A percentile compares a stretch with the other conserved stretches of the same genome.
phyloP scores from a whole-genome alignment of 116 monocot species.

The Posidonia oceanica region DNA sequence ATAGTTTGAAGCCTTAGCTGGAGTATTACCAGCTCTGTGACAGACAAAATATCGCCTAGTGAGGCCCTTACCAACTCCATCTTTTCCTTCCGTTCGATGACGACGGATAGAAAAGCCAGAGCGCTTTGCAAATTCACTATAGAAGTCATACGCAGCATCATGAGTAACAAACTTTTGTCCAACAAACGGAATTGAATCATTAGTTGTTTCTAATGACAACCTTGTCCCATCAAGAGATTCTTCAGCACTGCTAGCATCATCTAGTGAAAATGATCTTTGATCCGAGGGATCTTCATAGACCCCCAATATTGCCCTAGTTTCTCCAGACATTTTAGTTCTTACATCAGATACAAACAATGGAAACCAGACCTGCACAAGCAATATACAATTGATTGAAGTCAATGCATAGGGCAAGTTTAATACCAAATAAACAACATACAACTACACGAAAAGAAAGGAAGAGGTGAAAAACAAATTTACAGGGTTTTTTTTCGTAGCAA shows the following conservation, averaged over 20 bases:
- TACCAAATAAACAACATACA: too few relatives aligned
- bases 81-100: slow-evolving; percentile 79
- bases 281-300: slow-evolving; percentile 51
- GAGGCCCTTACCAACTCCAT: slow-evolving; percentile 69
- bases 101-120: slow-evolving; percentile 81
- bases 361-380: slow-evolving; percentile 1
- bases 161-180: slow-evolving; percentile 68
- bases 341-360: slow-evolving; percentile 9
- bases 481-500: too few relatives aligned
- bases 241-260: slow-evolving; percentile 44
- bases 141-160: slow-evolving; percentile 78
- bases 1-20: slow-evolving; percentile 36
- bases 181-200: slow-evolving; percentile 53
- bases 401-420: too few relatives aligned
- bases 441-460: too few relatives aligned
- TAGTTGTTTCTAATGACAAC: slow-evolving; percentile 52
- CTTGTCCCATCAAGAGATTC: slow-evolving; percentile 50
- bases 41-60: slow-evolving; percentile 81
- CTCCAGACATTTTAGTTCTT: slow-evolving; percentile 33
- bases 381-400: too few relatives aligned
- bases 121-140: slow-evolving; percentile 62
- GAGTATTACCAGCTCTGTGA: slow-evolving; percentile 82
- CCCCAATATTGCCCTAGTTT: slow-evolving; percentile 35
- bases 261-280: slow-evolving; percentile 55
- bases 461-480: too few relatives aligned